phyloP scores from a whole-genome alignment of 1,284 basidiomycete species.

The Tilletia walkeri region DNA sequence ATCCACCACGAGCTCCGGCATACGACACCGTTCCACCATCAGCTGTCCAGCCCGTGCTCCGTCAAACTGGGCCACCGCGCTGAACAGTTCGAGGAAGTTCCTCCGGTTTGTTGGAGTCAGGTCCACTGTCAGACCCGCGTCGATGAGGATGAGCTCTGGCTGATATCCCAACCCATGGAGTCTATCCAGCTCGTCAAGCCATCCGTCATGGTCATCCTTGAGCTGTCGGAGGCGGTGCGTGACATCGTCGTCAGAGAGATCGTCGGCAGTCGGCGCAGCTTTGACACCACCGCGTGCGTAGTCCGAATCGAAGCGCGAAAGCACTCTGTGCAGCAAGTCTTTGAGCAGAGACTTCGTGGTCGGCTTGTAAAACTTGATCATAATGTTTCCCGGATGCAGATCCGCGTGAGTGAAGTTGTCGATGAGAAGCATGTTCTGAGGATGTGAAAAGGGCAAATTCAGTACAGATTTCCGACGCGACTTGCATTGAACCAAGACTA shows the following conservation, averaged over 20 bases:
- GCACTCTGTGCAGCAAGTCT: constrained; percentile 39
- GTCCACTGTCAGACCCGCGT: constrained; percentile 88
- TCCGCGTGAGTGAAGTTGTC: constrained; percentile 97
- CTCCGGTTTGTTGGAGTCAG: constrained; percentile 75
- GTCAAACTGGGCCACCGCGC: constrained; percentile 91
- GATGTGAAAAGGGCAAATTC: background rate
- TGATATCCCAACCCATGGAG: constrained; percentile 75
- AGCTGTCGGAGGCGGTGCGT: constrained; percentile 69
- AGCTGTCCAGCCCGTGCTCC: constrained; percentile 89
- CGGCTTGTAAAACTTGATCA: constrained; percentile 91
- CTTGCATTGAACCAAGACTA: constrained; percentile 22
- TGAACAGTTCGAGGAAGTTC: constrained; percentile 96
- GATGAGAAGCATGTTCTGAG: constrained; percentile 90
- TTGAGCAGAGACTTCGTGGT: constrained; percentile 55
- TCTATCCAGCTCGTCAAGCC: constrained; percentile 69
- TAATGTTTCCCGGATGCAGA: constrained; percentile 85
- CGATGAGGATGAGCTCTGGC: constrained; percentile 93
- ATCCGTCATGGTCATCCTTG: constrained; percentile 63
- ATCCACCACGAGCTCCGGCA: constrained; percentile 85
- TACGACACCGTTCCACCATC: constrained; percentile 93
- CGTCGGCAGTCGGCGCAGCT: constrained; percentile 61
- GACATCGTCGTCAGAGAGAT: constrained; percentile 59
- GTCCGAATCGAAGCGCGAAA: constrained; percentile 51
- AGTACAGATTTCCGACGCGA: background rate
- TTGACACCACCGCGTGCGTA: constrained; percentile 42